Percentiles rank a stretch among this genome's conserved stretches.
Evolutionary conservation across 441 rosid genomes (phyloP).

Genomic region (Adansonia rubrostipa): DNA sequence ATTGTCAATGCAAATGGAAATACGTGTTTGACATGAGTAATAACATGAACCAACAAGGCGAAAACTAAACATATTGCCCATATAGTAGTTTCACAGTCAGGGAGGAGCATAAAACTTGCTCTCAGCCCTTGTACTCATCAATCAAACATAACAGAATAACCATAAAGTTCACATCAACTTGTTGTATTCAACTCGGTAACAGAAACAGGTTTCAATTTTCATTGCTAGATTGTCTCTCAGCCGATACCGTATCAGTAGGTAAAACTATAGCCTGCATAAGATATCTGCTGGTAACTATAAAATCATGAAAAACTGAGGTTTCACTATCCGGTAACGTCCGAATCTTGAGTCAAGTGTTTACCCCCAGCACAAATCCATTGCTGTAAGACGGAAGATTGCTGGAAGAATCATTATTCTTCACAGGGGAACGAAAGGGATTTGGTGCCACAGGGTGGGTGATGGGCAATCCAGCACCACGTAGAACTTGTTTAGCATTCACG

Average conservation of each 20-base stretch:
- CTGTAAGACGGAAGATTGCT: slow-evolving; percentile 52
- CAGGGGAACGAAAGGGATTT: slow-evolving; percentile 50
- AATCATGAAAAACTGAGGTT: slow-evolving; percentile 16
- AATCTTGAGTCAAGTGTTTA: slow-evolving; percentile 37
- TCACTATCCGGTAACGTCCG: neutral
- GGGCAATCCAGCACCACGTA: slow-evolving; percentile 49
- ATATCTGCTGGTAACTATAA: neutral
- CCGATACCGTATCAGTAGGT: neutral
- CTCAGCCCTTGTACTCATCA: neutral
- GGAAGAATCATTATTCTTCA: slow-evolving; percentile 39
- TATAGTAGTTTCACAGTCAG: slow-evolving; percentile 5
- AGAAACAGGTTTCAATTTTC: slow-evolving; percentile 5
- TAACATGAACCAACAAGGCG: neutral
- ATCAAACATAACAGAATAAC: slow-evolving; percentile 13
- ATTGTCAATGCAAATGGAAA: neutral
- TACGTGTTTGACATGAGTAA: neutral
- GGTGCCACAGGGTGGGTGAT: slow-evolving; percentile 55
- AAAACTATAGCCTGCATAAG: neutral
- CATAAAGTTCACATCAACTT: slow-evolving; percentile 7
- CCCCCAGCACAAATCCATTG: slow-evolving; percentile 52
- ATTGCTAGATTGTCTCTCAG: neutral
- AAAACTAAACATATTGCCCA: neutral
- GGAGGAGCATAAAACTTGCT: neutral
- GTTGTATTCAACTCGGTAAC: slow-evolving; percentile 15
- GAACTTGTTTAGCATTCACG: slow-evolving; percentile 45